Base-by-base conservation (phyloP, 352 stramenopile genomes). In the Phytophthora hibernalis region DNA sequence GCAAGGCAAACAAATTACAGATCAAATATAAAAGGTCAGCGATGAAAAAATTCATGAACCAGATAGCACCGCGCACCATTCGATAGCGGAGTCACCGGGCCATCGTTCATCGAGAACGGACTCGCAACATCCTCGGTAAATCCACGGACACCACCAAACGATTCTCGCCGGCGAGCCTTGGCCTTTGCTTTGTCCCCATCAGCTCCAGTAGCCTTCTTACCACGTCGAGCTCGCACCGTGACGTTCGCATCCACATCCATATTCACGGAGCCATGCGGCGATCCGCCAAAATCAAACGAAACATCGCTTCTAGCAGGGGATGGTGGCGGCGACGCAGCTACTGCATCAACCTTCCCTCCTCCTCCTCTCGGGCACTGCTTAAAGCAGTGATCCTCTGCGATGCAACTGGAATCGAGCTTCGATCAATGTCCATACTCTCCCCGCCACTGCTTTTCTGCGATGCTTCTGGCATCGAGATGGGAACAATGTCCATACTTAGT, bases 31-130 rank as follows among this genome's bases (percentile, higher is more conserved):
- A 48, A 16, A 3, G 5, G 13, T 10, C n/a, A 48, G 5, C 18
- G 18, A 7, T 26, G 33, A 28, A 66, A 50, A 54, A 18, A 44
- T 35, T 24, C 26, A 40, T 28, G 7, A 28, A 24, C 9, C 38
- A 54, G 16, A 10, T 38, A 49, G 10, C n/a, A 65, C n/a, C 22
- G 61, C 73, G 33, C 65, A 89, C 80, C 72, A 51, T 92, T 90
- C 0, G 83, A 92, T 1, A 93, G 30, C 3, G 85, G 85, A 0
- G 83, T 91, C n/a, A 92, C 47, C n/a, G 79, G 55, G 4, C 70
- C 80, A 8, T 87, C 80, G 26, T 89, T 74, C 47, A 88, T 74
- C 0, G 80, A 78, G 57, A 93, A 91, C 15, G 85, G 85, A 13
- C 82, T 91, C 9, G 44, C 49, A 22, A 66, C 61, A n/a, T 75